Conservation (phyloP, 73 alveolate genomes). For the Blepharisma stoltei region DNA sequence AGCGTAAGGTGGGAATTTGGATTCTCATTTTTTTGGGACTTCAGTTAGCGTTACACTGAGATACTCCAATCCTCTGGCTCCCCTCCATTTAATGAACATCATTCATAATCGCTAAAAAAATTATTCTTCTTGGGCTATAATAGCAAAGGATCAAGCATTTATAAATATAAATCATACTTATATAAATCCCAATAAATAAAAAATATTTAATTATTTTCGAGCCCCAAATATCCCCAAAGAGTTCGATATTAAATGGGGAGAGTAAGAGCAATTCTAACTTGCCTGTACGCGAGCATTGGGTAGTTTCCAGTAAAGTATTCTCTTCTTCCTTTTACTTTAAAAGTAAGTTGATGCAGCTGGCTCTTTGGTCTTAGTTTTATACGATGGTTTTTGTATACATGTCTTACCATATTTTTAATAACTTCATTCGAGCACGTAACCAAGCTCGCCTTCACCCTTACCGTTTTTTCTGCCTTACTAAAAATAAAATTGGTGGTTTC, state of each 20-base stretch:
- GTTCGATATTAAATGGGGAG: constrained; percentile 67
- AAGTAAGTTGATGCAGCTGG: constrained; percentile 47
- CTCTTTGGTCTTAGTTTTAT: constrained; percentile 42
- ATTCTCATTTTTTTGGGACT: too few species aligned
- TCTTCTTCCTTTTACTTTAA: constrained; percentile 77
- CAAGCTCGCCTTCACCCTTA: not conserved
- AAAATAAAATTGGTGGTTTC: not conserved
- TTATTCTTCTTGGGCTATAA: too few species aligned
- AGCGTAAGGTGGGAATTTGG: too few species aligned
- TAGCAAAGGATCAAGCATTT: too few species aligned
- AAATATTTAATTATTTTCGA: too few species aligned
- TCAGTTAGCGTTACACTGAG: too few species aligned
- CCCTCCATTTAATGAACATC: too few species aligned
- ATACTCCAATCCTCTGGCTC: too few species aligned
- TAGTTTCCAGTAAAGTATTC: constrained; percentile 84
- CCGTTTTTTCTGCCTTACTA: not conserved
- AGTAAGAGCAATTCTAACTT: constrained; percentile 74
- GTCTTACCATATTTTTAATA: constrained; percentile 62
- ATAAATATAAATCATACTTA: too few species aligned
- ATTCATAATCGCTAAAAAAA: too few species aligned
- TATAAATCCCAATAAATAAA: too few species aligned
- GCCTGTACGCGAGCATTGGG: constrained; percentile 72
- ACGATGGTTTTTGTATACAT: constrained; percentile 34
- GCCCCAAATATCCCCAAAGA: too few species aligned
- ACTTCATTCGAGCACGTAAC: constrained; percentile 62